These are phyloP conservation scores for Colletotrichum karsti DNA, from an alignment of 2,329 filamentous ascomycete species.

Conservation along the genomic window DNA sequence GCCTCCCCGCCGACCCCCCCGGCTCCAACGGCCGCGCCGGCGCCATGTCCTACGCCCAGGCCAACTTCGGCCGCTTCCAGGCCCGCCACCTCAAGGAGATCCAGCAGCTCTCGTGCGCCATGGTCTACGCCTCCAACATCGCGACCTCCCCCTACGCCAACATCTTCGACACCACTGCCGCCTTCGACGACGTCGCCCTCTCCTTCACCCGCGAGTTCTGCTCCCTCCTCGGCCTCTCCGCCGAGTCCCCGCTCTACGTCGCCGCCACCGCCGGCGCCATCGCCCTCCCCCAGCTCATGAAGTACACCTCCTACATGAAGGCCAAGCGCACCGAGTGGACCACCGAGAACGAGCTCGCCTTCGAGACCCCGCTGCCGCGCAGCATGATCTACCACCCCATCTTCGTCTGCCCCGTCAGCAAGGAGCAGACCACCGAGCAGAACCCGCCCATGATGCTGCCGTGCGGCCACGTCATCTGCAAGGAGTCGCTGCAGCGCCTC, in stretches of 20 bases:
- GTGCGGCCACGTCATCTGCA: constrained; percentile 92
- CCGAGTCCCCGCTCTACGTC: constrained; percentile 91
- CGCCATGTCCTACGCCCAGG: constrained; percentile 80
- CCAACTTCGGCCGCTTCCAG: constrained; percentile 79
- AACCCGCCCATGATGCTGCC: constrained; percentile 98
- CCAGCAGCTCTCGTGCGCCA: constrained; percentile 80
- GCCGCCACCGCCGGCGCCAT: constrained; percentile 93
- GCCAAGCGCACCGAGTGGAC: constrained; percentile 96
- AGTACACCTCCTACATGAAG: constrained; percentile 87
- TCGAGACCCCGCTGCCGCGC: constrained; percentile 69
- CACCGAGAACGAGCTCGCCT: constrained; percentile 87
- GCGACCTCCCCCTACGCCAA: constrained; percentile 78
- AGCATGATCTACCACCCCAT: constrained; percentile 88
- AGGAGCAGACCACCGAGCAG: constrained; percentile 90
- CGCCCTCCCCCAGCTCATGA: constrained; percentile 87
- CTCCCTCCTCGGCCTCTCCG: constrained; percentile 86
- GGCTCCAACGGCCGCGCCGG: constrained; percentile 63
- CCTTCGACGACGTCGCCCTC: constrained; percentile 85
- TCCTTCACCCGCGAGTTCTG: constrained; percentile 96
- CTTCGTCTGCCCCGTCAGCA: constrained; percentile 96
- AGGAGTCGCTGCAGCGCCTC: constrained; percentile 82
- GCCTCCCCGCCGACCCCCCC: constrained; percentile 57
- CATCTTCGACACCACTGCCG: constrained; percentile 78
- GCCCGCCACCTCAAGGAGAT: constrained; percentile 81
- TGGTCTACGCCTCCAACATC: constrained; percentile 82